phyloP scores from a whole-genome alignment of 345 rosid genomes.

The Trapa bicornis region DNA sequence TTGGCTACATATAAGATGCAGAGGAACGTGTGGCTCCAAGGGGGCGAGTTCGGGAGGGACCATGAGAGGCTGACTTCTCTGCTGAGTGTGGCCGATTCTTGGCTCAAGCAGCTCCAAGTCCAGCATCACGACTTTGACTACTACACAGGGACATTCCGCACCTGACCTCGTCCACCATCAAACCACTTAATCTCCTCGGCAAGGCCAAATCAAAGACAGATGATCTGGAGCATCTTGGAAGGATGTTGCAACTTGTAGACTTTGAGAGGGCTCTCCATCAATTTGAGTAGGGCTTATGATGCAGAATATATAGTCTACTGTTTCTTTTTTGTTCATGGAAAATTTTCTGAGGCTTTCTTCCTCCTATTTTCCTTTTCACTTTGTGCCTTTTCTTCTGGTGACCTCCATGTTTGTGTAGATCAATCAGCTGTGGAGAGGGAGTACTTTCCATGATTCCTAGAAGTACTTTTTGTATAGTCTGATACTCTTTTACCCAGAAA shows the following conservation, averaged over 20 bases:
- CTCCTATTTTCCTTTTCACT: background rate
- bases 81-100: conserved; percentile 88
- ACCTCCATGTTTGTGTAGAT: background rate
- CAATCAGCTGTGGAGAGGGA: background rate
- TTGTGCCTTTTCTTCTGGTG: no score
- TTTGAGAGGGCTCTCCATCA: background rate
- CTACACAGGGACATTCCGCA: conserved; percentile 63
- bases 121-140: conserved; percentile 96
- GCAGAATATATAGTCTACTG: background rate
- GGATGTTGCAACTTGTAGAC: background rate
- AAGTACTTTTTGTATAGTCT: background rate
- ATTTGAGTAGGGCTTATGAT: background rate
- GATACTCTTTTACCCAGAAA: background rate
- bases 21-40: conserved; percentile 76
- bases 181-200: background rate
- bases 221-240: no score
- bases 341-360: background rate
- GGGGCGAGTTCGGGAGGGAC: conserved; percentile 60
- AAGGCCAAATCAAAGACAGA: background rate
- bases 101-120: conserved; percentile 92
- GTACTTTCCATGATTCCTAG: background rate
- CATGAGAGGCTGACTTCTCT: conserved; percentile 72
- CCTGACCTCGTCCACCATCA: conserved; percentile 13
- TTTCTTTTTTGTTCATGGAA: background rate
- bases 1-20: conserved; percentile 98